These are phyloP conservation scores for Micractinium sp. DNA, from an alignment of 139 green algal species.

Conservation along the genomic window DNA sequence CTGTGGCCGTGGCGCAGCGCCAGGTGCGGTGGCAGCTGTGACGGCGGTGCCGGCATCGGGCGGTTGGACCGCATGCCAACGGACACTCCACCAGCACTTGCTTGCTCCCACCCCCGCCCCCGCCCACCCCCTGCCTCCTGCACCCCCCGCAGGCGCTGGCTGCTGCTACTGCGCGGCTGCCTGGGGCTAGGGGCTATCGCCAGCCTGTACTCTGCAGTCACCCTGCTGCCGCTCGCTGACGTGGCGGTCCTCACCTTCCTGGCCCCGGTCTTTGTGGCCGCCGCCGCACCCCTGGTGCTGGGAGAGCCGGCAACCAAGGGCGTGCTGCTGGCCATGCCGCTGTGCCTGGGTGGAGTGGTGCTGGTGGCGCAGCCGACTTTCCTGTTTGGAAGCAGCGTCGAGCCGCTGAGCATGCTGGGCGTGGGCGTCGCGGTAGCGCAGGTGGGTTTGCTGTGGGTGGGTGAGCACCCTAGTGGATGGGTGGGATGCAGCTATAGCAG, in stretches of 20 bases:
- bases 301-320: background rate
- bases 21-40: background rate
- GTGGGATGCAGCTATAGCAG: background rate
- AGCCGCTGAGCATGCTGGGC: background rate
- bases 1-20: slow-evolving; percentile 12
- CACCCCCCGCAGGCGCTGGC: background rate
- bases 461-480: background rate
- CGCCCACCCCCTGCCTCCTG: background rate
- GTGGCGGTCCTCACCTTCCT: slow-evolving; percentile 49
- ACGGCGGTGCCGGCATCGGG: background rate
- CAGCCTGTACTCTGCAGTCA: slow-evolving; percentile 25
- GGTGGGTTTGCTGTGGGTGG: no score
- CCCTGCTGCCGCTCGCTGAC: slow-evolving; percentile 47
- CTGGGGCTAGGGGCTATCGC: slow-evolving; percentile 27
- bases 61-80: no score
- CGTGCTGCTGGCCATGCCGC: slow-evolving; percentile 30
- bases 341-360: slow-evolving; percentile 43
- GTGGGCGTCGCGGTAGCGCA: slow-evolving; percentile 32
- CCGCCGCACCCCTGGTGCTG: slow-evolving; percentile 3
- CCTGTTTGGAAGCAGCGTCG: background rate
- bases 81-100: background rate
- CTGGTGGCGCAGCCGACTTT: slow-evolving; percentile 51
- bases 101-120: background rate
- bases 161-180: slow-evolving; percentile 33
- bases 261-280: slow-evolving; percentile 40